A percentile compares a stretch with the other conserved stretches of the same genome.
phyloP scores from a whole-genome alignment of 306 rosid genomes.

The Trichosanthes truncata region DNA sequence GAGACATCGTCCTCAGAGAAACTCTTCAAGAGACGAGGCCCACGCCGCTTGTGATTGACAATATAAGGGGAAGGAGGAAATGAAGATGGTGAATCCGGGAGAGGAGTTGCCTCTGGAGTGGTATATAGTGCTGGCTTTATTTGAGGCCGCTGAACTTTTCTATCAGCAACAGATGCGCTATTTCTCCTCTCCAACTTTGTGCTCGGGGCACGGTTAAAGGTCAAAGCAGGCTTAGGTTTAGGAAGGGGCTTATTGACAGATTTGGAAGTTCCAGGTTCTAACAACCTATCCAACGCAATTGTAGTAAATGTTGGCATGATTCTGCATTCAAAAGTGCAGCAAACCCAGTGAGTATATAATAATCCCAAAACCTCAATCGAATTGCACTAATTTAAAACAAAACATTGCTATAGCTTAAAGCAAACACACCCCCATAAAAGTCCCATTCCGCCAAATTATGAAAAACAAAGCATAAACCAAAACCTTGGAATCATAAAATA shows the following conservation, averaged over 20 bases:
- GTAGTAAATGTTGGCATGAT: constrained; percentile 76
- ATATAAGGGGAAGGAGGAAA: constrained; percentile 91
- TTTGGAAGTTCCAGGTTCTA: constrained; percentile 69
- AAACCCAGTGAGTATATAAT: neutral
- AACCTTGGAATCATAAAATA: neutral
- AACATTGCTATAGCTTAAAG: neutral
- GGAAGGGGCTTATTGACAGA: constrained; percentile 48
- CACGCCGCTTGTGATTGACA: constrained; percentile 90
- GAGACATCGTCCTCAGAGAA: constrained; percentile 50
- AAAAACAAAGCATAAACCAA: neutral
- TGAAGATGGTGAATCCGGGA: constrained; percentile 75
- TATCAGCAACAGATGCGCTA: constrained; percentile 25
- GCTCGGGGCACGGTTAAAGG: constrained; percentile 26
- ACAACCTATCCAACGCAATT: constrained; percentile 73
- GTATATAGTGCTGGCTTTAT: constrained; percentile 76
- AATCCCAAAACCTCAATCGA: neutral
- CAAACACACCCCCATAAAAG: neutral
- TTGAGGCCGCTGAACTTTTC: constrained; percentile 47
- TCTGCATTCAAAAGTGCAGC: constrained; percentile 28
- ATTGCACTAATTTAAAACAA: neutral
- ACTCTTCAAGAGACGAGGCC: constrained; percentile 79
- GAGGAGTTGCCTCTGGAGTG: constrained; percentile 76
- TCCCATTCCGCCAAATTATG: neutral
- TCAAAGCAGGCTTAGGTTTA: constrained; percentile 35
- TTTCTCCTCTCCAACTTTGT: constrained; percentile 48